These are phyloP conservation scores for Eimeria maxima DNA, from an alignment of 169 alveolate species.

Conservation along the genomic window DNA sequence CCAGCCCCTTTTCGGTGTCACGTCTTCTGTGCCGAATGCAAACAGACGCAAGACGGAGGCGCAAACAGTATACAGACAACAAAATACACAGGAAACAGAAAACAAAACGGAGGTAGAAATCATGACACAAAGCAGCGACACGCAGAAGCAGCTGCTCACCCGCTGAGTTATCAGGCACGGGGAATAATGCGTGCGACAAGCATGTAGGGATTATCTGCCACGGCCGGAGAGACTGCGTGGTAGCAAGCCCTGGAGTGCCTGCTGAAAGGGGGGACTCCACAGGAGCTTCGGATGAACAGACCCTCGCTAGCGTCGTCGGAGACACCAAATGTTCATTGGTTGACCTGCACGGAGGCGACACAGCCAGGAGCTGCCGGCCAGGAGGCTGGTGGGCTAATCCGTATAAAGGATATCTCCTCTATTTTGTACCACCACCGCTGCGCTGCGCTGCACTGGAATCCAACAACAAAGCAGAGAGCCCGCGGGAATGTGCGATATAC, in stretches of 20 bases:
- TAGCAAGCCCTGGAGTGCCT: neutral
- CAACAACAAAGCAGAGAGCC: neutral
- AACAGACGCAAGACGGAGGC: neutral
- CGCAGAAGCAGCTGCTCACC: constrained; percentile 16
- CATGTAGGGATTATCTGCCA: constrained; percentile 24
- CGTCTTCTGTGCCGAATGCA: neutral
- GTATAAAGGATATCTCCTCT: neutral
- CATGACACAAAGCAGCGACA: neutral
- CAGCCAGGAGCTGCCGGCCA: neutral
- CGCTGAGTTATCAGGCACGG: constrained; percentile 24
- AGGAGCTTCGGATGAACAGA: neutral
- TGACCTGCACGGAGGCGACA: neutral
- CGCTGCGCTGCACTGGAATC: neutral
- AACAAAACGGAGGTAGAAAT: neutral
- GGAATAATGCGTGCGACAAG: constrained; percentile 23
- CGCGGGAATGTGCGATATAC: no score
- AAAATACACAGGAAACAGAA: no score
- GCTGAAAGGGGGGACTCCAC: neutral
- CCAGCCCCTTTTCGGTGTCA: neutral
- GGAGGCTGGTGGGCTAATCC: neutral
- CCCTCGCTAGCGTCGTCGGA: neutral
- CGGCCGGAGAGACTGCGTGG: neutral
- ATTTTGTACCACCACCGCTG: neutral
- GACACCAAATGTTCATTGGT: neutral
- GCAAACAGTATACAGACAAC: neutral